Evolutionary conservation across 2,329 filamentous ascomycete species (phyloP), one percentile per base, ranked within the genome.

Genomic region (Corinectria fuckeliana): DNA sequence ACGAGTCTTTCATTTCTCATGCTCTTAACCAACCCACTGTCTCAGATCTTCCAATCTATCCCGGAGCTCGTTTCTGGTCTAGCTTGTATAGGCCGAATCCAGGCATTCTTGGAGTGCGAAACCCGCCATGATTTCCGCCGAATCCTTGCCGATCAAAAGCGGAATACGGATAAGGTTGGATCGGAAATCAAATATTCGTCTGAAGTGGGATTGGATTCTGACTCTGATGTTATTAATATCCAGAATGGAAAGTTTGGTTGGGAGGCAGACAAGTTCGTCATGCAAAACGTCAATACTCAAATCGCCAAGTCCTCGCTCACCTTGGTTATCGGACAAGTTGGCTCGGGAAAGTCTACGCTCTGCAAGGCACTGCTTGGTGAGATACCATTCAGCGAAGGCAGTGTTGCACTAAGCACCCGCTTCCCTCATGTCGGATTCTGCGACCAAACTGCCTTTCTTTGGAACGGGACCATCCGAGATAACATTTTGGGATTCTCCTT

Each of bases 291-390:
- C n/a, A 56, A 56, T 30, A 28, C 39, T 13, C 34, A 7, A 10
- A 26, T 62, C 4, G 13, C 25, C 6, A 48, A 66, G 5, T 53
- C 44, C 0, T 58, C 32, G 2, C 49, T 62, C 26, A 74, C 69
- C 0, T 64, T 77, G 0, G 56, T 78, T 11, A 60, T 73, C 5
- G 77, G 77, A 1, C 75, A 74, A 0, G 71, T 77, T 4, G 70
- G 58, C 0, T 66, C 56, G 4, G 69, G 71, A 1, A 73, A 80
- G 51, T 75, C 74, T 0, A 75, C 74, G 1, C 45, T 78, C 0
- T 69, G 71, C 45, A 76, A 75, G 28, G 74, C 71, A 0, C 63
- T 81, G 0, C 59, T 71, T 3, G 69, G 68, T 1, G 69, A 71
- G 25, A 47, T 67, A 1, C 60, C 65, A 2, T 58, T 60, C 14